phyloP scores from a whole-genome alignment of 208 protist species.

The Trypanosoma scelopori region DNA sequence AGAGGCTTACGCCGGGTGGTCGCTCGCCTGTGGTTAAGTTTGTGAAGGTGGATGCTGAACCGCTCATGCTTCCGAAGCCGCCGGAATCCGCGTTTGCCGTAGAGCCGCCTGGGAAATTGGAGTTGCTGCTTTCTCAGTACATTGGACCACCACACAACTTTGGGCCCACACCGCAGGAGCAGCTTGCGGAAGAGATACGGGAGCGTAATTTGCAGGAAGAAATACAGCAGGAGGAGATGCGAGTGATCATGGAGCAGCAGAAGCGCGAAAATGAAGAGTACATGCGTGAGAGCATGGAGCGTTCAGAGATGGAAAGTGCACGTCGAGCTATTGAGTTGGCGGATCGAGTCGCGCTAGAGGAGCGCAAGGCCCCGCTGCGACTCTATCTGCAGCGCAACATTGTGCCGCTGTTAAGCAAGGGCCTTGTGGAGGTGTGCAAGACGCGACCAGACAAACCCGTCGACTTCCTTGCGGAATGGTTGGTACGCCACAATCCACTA shows the following conservation, averaged over 20 bases:
- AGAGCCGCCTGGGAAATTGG: constrained; percentile 31
- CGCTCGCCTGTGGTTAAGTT: constrained; percentile 38
- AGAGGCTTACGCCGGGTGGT: constrained; percentile 38
- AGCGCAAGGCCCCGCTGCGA: constrained; percentile 78
- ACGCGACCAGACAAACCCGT: constrained; percentile 91
- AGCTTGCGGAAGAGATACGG: constrained; percentile 69
- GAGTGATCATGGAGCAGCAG: constrained; percentile 31
- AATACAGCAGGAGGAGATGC: constrained; percentile 32
- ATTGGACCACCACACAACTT: constrained; percentile 89
- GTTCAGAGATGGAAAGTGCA: constrained; percentile 25
- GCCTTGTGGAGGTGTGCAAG: constrained; percentile 92
- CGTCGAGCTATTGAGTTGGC: constrained; percentile 44
- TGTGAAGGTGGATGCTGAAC: constrained; percentile 54
- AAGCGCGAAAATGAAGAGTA: constrained; percentile 25
- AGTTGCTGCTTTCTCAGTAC: constrained; percentile 49
- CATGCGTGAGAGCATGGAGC: constrained; percentile 20
- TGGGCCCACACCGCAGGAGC: constrained; percentile 80
- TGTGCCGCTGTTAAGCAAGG: constrained; percentile 92
- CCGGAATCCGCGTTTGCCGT: constrained; percentile 60
- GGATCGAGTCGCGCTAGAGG: constrained; percentile 84
- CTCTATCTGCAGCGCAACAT: constrained; percentile 91
- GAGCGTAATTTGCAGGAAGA: constrained; percentile 32
- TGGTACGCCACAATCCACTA: constrained; percentile 89
- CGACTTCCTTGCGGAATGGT: constrained; percentile 93
- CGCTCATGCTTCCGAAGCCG: constrained; percentile 65